Evolutionary conservation across 2,329 filamentous ascomycete genomes (phyloP), one percentile per base, ranked within the genome.

Genomic region (Fusarium mangiferae): DNA sequence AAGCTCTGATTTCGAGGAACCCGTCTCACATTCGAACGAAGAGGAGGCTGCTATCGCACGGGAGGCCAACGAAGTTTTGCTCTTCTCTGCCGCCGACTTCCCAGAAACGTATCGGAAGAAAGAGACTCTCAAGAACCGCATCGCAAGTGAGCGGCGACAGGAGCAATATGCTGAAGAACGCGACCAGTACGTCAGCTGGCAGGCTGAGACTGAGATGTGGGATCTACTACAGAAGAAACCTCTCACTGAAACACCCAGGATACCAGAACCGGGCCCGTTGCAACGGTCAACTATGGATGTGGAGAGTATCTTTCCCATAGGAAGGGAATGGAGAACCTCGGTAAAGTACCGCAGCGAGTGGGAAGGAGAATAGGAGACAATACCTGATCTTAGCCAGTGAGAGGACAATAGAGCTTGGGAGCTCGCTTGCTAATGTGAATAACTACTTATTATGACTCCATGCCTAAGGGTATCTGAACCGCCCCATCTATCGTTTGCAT

Each of bases 151-250:
- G 68, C 78, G 82, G 44, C 76, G 78, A 17, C 83, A 86, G 48
- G 87, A 88, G 69, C 79, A 76, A 18, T 81, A 84, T 42, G 86
- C 87, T 0, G 85, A 87, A 33, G 75, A 79, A 7, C 68, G 80
- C 20, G 87, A 89, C 68, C 79, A 80, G 22, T 79, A 80, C 44
- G 81, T 80, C 5, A 84, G 82, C 60, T 80, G 81, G 48, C 74
- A 79, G 30, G 86, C 85, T 38, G 87, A 89, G 73, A 68, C 74
- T 33, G 77, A 81, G 51, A 79, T 89, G 80, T 88, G 87, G 87
- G 75, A 78, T 15, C 65, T 87, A 22, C 68, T 88, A 26, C 82
- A 83, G 45, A 80, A 78, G 75, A 77, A 80, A 38, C 83, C 84
- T 6, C 83, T 82, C 1, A 77, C 77, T 65, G 80, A 80, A 33